These are phyloP conservation scores for Lizonia empirigonia DNA, from an alignment of 2,329 filamentous ascomycete genomes.

Conservation along the genomic window DNA sequence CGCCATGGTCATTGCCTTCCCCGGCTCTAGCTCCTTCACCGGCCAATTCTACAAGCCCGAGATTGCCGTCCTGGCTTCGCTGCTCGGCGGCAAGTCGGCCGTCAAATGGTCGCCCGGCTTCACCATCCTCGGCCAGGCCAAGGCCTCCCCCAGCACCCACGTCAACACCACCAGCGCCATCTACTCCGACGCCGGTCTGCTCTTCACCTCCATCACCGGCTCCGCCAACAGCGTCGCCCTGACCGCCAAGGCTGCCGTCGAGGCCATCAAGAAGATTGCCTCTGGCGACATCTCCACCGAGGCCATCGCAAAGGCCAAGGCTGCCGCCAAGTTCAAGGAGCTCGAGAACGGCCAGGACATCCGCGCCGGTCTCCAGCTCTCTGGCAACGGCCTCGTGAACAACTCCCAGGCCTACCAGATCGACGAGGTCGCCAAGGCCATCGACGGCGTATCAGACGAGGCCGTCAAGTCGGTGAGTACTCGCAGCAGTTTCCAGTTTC, in stretches of 20 bases:
- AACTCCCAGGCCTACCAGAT: slow-evolving; percentile 84
- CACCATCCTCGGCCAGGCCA: slow-evolving; percentile 81
- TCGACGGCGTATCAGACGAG: slow-evolving; percentile 81
- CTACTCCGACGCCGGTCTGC: slow-evolving; percentile 93
- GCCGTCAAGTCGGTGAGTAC: slow-evolving; percentile 85
- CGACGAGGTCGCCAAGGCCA: slow-evolving; percentile 74
- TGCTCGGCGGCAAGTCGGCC: slow-evolving; percentile 86
- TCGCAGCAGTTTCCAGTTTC: no score
- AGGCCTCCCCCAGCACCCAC: slow-evolving; percentile 67
- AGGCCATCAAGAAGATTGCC: slow-evolving; percentile 80
- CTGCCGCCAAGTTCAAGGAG: slow-evolving; percentile 90
- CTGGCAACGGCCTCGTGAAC: slow-evolving; percentile 82
- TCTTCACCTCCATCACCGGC: slow-evolving; percentile 82
- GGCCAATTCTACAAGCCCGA: slow-evolving; percentile 84
- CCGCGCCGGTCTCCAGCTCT: slow-evolving; percentile 77
- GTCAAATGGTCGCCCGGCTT: slow-evolving; percentile 98
- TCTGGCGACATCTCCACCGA: slow-evolving; percentile 78
- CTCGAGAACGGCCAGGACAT: slow-evolving; percentile 81
- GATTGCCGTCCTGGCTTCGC: slow-evolving; percentile 80
- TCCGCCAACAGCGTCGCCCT: slow-evolving; percentile 72
- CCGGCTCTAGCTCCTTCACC: slow-evolving; percentile 78
- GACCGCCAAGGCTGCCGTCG: slow-evolving; percentile 77
- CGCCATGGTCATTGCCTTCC: slow-evolving; percentile 88
- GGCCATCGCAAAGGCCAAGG: slow-evolving; percentile 87
- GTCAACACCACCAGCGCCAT: slow-evolving; percentile 77